Base-by-base conservation (phyloP, 306 rosid genomes). In the Vicia sativa region DNA sequence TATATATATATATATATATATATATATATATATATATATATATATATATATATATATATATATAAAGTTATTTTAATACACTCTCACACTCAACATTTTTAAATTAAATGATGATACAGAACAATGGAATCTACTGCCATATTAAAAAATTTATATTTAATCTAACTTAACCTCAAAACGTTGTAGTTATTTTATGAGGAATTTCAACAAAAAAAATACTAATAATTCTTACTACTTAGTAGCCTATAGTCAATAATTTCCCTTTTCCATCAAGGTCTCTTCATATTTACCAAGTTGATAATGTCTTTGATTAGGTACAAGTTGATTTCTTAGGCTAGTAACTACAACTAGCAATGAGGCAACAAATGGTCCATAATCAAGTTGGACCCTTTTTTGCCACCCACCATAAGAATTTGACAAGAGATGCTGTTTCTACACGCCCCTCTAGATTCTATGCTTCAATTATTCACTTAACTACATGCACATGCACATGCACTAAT, bases 391-490 rank as follows among this genome's bases (percentile, higher is more conserved):
- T 75, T 62, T 60, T 31, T 64, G 66, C 66, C 60, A 80, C 82
- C 70, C 64, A 56, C 73, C 62, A 66, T 43, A 21, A 71, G 89
- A 84, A 77, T 81, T 88, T 78, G 86, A 91, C 86, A 78, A 62
- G 2, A 45, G 72, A 73, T 78, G 81, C 74, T 71, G 64, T 63
- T 66, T 71, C 5, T 54, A 74, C 68, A 64, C 26, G 45, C 67
- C 65, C 21, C 41, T 68, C 31, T 42, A 49, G 67, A 72, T 82
- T 41, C 68, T 12, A 50, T 68, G 16, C 49, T 52, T 79, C 89
- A 87, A 89, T 91, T 80, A 85, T 91, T 87, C 71, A 85, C 77
- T 12, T 63, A 11, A 67, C 80, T 96, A 87, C 91, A 89, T 87
- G 88, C 85, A 73, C 62, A 75, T 49, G 26, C 97, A 87, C 91